phyloP scores from a whole-genome alignment of 2,329 filamentous ascomycete species.

The Pyricularia grisea region DNA sequence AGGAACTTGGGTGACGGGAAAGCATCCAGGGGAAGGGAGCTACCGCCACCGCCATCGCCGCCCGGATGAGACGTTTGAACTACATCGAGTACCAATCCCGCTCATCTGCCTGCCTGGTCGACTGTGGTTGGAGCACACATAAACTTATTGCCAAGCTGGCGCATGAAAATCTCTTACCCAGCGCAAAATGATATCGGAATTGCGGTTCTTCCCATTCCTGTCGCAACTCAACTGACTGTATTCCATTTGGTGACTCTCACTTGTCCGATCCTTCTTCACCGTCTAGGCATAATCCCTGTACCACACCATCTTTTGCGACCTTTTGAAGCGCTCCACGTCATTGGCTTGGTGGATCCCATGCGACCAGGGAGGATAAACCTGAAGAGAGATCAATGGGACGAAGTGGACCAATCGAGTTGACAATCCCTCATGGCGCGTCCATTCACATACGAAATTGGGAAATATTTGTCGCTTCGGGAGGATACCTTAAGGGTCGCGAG shows the following conservation, averaged over 20 bases:
- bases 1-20: neutral
- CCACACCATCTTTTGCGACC: slow-evolving; percentile 9
- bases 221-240: neutral
- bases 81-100: neutral
- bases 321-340: slow-evolving; percentile 10
- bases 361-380: neutral
- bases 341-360: slow-evolving; percentile 7
- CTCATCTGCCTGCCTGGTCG: neutral
- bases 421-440: neutral
- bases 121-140: neutral
- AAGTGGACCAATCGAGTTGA: neutral
- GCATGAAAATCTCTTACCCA: neutral
- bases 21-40: neutral
- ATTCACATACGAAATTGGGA: neutral
- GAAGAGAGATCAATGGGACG: neutral
- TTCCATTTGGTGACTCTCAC: neutral
- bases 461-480: neutral
- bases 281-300: slow-evolving; percentile 11
- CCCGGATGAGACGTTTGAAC: neutral
- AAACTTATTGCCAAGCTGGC: neutral
- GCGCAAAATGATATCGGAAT: neutral
- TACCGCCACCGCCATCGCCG: neutral
- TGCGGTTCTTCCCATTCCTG: neutral
- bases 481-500: neutral
- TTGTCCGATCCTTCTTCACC: slow-evolving; percentile 4